Percentiles rank a stretch among this genome's conserved stretches.
Conservation (phyloP, 2,329 filamentous ascomycete species). For the Aspergillus spinulosporus region DNA sequence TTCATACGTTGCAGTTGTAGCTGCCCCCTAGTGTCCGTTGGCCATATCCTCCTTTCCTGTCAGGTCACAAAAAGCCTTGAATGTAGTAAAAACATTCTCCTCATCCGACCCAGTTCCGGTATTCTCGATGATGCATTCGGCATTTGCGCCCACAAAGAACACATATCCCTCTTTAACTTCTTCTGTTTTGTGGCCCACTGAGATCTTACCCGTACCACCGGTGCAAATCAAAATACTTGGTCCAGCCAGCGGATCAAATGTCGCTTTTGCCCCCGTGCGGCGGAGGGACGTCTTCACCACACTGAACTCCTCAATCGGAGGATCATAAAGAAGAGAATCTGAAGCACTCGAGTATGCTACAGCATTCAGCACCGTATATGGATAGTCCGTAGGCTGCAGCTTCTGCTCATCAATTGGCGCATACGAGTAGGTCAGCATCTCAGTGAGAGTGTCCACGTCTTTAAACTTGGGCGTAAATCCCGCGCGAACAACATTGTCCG, state of each 20-base stretch:
- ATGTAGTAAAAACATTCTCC: slow-evolving; percentile 76
- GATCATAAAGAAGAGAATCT: slow-evolving; percentile 77
- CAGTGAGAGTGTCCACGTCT: slow-evolving; percentile 82
- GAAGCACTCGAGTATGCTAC: slow-evolving; percentile 76
- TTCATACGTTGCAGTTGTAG: not conserved
- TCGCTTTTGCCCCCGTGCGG: slow-evolving; percentile 71
- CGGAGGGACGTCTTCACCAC: slow-evolving; percentile 80
- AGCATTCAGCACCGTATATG: slow-evolving; percentile 80
- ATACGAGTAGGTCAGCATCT: slow-evolving; percentile 93
- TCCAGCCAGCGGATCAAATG: slow-evolving; percentile 81
- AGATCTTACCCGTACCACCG: slow-evolving; percentile 75
- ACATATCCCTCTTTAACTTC: slow-evolving; percentile 72
- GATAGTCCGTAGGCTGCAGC: slow-evolving; percentile 81
- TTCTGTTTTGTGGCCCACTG: slow-evolving; percentile 77
- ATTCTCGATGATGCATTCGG: slow-evolving; percentile 76
- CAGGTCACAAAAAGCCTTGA: slow-evolving; percentile 92
- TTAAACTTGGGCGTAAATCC: slow-evolving; percentile 99
- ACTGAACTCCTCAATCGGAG: slow-evolving; percentile 93
- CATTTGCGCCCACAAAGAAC: slow-evolving; percentile 84
- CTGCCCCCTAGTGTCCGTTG: slow-evolving; percentile 32
- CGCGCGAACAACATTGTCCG: slow-evolving; percentile 97
- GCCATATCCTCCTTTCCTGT: slow-evolving; percentile 50
- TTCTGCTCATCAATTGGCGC: slow-evolving; percentile 94
- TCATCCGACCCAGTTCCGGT: slow-evolving; percentile 51
- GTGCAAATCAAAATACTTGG: slow-evolving; percentile 95